These are phyloP conservation scores for Davidsoniella neocaledoniae DNA, from an alignment of 2,329 filamentous ascomycete genomes.

Conservation along the genomic window DNA sequence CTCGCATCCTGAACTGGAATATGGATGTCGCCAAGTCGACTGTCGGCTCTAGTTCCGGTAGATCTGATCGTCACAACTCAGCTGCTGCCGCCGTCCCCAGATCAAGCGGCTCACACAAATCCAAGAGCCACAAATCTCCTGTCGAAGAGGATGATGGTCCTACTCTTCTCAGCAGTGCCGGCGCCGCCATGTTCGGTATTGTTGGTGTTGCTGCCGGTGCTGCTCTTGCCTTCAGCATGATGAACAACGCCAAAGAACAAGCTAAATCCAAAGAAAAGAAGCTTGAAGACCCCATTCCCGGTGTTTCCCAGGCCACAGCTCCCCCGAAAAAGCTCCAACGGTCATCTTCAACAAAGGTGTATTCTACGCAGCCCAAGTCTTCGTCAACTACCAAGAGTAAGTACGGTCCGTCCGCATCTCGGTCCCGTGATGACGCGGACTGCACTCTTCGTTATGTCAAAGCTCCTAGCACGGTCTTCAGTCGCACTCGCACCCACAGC, in stretches of 20 bases:
- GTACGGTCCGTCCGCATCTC: slow-evolving; percentile 8
- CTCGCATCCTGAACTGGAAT: slow-evolving; percentile 33
- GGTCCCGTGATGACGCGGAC: background rate
- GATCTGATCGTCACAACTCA: no score
- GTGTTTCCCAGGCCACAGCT: background rate
- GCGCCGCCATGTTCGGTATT: slow-evolving; percentile 11
- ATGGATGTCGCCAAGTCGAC: slow-evolving; percentile 24
- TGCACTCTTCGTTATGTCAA: slow-evolving; percentile 2
- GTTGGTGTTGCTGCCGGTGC: slow-evolving; percentile 13
- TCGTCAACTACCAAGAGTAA: background rate
- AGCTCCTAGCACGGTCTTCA: slow-evolving; percentile 5
- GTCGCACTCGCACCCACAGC: background rate
- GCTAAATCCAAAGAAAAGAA: background rate
- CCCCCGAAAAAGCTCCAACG: background rate
- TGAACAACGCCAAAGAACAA: slow-evolving; percentile 8
- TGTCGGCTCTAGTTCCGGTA: slow-evolving; percentile 3
- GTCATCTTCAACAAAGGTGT: background rate
- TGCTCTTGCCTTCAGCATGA: slow-evolving; percentile 11
- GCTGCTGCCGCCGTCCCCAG: slow-evolving; percentile 2
- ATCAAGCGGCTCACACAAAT: background rate
- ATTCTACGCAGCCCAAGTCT: background rate
- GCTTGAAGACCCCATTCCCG: background rate
- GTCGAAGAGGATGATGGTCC: slow-evolving; percentile 6
- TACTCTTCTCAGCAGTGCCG: slow-evolving; percentile 6
- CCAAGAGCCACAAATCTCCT: background rate